These are phyloP conservation scores for Ganoderma resinaceum DNA, from an alignment of 1,284 basidiomycete genomes.

Conservation along the genomic window DNA sequence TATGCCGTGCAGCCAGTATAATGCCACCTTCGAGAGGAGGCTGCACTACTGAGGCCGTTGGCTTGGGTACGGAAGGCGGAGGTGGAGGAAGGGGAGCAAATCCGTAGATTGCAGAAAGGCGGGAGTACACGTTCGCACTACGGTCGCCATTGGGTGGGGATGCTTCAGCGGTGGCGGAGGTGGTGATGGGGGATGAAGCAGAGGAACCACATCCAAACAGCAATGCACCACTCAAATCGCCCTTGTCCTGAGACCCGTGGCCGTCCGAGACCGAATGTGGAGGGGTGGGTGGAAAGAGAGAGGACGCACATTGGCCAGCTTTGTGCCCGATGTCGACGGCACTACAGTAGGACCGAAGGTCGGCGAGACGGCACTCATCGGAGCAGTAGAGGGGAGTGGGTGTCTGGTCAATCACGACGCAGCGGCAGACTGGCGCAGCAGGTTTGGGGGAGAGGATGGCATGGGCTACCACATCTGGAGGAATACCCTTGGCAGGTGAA, in stretches of 20 bases:
- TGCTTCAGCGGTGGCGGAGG: constrained; percentile 32
- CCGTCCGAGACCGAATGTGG: constrained; percentile 45
- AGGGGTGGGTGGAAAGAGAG: constrained; percentile 47
- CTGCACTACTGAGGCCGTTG: constrained; percentile 37
- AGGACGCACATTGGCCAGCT: constrained; percentile 48
- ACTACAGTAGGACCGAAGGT: constrained; percentile 52
- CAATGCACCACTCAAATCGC: constrained; percentile 47
- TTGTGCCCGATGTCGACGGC: constrained; percentile 54
- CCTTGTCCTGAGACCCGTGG: constrained; percentile 44
- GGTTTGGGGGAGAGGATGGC: constrained; percentile 19
- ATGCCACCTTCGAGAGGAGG: constrained; percentile 56
- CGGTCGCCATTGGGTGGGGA: constrained; percentile 41
- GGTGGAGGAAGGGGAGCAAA: constrained; percentile 62
- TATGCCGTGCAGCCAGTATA: constrained; percentile 70
- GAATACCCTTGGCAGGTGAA: constrained; percentile 39
- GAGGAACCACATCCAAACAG: no score
- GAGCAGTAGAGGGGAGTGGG: constrained; percentile 83
- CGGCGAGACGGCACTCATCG: constrained; percentile 69
- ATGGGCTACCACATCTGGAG: constrained; percentile 38
- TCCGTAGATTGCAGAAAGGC: constrained; percentile 59
- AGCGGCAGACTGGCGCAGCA: constrained; percentile 47
- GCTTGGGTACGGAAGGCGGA: constrained; percentile 45
- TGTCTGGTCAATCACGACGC: constrained; percentile 76
- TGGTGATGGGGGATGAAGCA: constrained; percentile 37
- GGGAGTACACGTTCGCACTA: constrained; percentile 47